phyloP scores from a whole-genome alignment of 257 asterid genomes.

The Nicotiana tomentosiformis region DNA sequence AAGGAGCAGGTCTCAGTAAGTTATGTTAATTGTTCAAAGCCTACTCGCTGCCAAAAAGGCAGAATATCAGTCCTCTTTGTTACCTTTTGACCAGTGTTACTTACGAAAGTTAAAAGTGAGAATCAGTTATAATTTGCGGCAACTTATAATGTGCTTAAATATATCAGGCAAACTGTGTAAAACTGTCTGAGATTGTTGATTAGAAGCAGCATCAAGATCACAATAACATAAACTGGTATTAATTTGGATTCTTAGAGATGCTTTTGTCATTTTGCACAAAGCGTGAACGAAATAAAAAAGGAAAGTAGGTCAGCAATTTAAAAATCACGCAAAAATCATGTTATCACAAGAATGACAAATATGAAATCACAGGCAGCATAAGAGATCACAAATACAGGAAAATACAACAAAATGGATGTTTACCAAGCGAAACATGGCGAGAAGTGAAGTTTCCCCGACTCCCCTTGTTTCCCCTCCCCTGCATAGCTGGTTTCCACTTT shows the following conservation, averaged over 20 bases:
- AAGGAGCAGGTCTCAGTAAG: neutral
- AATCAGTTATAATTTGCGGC: neutral
- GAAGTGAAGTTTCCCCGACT: conserved; percentile 57
- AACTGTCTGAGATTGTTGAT: neutral
- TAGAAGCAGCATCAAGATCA: neutral
- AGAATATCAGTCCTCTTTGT: neutral
- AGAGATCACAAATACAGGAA: neutral
- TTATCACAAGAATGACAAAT: neutral
- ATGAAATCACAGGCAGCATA: neutral
- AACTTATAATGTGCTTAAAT: neutral
- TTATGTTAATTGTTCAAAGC: neutral
- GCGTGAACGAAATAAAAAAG: neutral
- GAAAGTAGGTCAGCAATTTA: neutral
- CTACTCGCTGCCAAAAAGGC: neutral
- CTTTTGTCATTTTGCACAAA: neutral
- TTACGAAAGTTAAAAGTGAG: neutral
- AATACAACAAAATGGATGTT: conserved; percentile 8
- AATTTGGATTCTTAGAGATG: neutral
- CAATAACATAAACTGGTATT: neutral
- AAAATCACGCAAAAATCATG: neutral
- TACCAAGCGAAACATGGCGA: conserved; percentile 50
- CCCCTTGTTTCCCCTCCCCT: conserved; percentile 51
- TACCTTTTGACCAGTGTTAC: neutral
- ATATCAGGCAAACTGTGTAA: neutral
- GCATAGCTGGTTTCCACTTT: conserved; percentile 64